Evolutionary conservation across 768 basidiomycete species (phyloP), one percentile per base, ranked within the genome.

Genomic region (Pulveroboletus sp.): DNA sequence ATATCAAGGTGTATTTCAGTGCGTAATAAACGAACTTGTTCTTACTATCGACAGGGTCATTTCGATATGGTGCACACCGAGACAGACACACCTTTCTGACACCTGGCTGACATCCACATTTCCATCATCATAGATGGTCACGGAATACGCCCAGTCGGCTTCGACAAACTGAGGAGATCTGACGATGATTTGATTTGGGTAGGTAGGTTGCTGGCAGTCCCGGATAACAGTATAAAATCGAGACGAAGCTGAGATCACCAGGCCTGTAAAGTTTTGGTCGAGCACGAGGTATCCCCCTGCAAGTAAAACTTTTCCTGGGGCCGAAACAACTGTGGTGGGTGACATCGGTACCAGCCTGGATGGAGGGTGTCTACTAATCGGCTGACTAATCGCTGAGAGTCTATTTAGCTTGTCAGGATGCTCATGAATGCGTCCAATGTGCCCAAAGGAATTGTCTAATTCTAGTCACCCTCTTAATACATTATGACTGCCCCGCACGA

Each of bases 231-330:
- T 85, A 69, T 94, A 98, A 72, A 99, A 98, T 36, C 96, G 82
- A 18, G 93, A 92, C 10, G 91, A 91, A 14, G 95, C 93, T 1
- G 93, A 90, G 39, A 98, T 79, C 39, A 94, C 93, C 51, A 90
- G 71, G 43, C 95, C 96, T 28, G 86, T 82, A 64, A 89, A 92
- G 6, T 76, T 71, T 17, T 81, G 85, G 69, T 98, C 93, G 54
- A 98, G 86, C 27, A 99, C 92, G 56, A 99, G 88, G 72, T 98
- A 99, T 2, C 96, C 96, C 2, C 96, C 96, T 9, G 94, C 92
- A 47, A 96, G 68, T 48, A 99, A 79, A 44, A 96, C 94, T 70
- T 99, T 99, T 54, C 95, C 95, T 9, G 95, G 90, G 1, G 93
- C 81, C 31, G 94, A 97, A 53, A 96, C 80, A 45, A 87, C 78